Conservation (phyloP, 352 stramenopile species). For the Phytophthora foliorum region DNA sequence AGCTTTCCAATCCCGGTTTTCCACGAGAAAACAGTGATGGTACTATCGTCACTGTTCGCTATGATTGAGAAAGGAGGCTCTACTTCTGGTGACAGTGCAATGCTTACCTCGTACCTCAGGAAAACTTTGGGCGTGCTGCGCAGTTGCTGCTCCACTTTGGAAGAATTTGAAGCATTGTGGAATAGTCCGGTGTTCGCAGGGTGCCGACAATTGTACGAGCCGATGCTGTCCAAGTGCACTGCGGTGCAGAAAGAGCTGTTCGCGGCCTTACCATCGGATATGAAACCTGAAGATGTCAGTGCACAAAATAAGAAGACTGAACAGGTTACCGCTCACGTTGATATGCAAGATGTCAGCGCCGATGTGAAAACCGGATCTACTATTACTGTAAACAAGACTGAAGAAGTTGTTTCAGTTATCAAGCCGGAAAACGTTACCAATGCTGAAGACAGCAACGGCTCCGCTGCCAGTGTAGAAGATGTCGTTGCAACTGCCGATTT, state of each 20-base stretch:
- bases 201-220: constrained; percentile 70
- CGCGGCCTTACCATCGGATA: constrained; percentile 27
- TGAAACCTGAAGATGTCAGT: constrained; percentile 24
- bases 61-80: constrained; percentile 56
- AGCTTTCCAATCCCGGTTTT: constrained; percentile 67
- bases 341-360: constrained; percentile 3
- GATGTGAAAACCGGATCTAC: constrained; percentile 10
- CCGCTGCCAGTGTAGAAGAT: constrained; percentile 3
- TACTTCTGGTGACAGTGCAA: constrained; percentile 24
- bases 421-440: constrained; percentile 6
- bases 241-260: constrained; percentile 46
- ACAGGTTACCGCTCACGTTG: neutral
- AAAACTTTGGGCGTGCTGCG: constrained; percentile 60
- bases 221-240: constrained; percentile 58
- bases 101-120: constrained; percentile 55
- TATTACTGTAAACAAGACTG: neutral
- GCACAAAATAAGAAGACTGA: constrained; percentile 16
- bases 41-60: constrained; percentile 56
- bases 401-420: neutral
- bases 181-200: constrained; percentile 57
- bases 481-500: neutral
- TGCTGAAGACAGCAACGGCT: constrained; percentile 13
- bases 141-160: constrained; percentile 51
- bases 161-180: constrained; percentile 78
- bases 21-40: constrained; percentile 71